Evolutionary conservation across 345 rosid species (phyloP).

Genomic region (Boechera stricta): DNA sequence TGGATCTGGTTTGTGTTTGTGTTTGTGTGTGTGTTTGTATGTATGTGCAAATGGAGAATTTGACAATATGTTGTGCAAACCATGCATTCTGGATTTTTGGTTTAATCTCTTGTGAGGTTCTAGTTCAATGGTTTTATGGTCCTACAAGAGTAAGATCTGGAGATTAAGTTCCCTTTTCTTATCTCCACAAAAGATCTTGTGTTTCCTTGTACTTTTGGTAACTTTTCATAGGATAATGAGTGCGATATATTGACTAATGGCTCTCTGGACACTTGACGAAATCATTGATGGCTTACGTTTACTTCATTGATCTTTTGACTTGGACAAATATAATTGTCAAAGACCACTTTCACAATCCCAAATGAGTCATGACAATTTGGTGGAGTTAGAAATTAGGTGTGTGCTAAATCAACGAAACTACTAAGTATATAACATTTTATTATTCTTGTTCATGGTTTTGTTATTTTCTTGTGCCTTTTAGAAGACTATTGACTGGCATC

Average conservation of each 20-base stretch:
- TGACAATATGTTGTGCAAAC: background rate
- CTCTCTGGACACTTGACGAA: background rate
- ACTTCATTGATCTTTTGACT: slow-evolving; percentile 23
- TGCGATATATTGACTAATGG: background rate
- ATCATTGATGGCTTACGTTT: slow-evolving; percentile 4
- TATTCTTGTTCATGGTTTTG: slow-evolving; percentile 12
- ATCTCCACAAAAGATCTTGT: slow-evolving; percentile 3
- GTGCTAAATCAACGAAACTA: too few species aligned
- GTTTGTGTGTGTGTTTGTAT: background rate
- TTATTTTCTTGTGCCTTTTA: slow-evolving; percentile 5
- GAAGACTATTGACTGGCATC: slow-evolving; percentile 16
- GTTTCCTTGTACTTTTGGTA: slow-evolving; percentile 12
- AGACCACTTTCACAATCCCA: slow-evolving; percentile 24
- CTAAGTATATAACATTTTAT: background rate
- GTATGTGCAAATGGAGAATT: background rate
- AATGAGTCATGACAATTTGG: background rate
- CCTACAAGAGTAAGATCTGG: slow-evolving; percentile 11
- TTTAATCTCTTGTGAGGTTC: slow-evolving; percentile 9
- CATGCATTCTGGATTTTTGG: background rate
- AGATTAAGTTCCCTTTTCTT: background rate
- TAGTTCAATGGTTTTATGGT: background rate
- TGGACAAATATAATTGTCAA: background rate
- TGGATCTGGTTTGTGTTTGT: background rate
- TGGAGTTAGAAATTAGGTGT: background rate
- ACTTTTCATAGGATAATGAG: background rate